These are phyloP conservation scores for Ambrosia artemisiifolia DNA, from an alignment of 129 eudicot genomes.

Conservation along the genomic window DNA sequence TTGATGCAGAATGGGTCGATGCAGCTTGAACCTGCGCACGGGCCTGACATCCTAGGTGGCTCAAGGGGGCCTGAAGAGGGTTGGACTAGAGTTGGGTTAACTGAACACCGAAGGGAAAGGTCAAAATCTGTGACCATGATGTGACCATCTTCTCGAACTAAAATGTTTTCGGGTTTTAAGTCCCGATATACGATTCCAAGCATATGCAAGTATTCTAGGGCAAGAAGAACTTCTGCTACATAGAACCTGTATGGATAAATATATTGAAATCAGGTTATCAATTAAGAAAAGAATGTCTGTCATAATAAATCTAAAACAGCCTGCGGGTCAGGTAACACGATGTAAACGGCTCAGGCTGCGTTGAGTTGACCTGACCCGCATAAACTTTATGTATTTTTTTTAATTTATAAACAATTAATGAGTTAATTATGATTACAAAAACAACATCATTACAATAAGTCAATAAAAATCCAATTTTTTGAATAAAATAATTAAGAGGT, in stretches of 20 bases:
- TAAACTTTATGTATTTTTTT: neutral
- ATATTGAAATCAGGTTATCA: neutral
- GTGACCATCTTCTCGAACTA: constrained; percentile 98
- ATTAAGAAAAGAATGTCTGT: neutral
- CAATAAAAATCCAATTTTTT: neutral
- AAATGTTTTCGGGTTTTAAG: constrained; percentile 91
- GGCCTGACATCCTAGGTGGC: constrained; percentile 81
- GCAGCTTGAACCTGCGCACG: constrained; percentile 82
- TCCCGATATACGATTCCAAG: constrained; percentile 94
- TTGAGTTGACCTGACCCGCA: neutral
- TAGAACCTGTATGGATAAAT: constrained; percentile 59
- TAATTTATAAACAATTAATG: neutral
- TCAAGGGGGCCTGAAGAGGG: constrained; percentile 44
- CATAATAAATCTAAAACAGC: neutral
- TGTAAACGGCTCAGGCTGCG: neutral
- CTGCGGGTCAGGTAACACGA: neutral
- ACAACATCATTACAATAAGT: neutral
- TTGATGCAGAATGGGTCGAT: constrained; percentile 87
- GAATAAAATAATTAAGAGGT: neutral
- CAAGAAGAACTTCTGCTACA: constrained; percentile 96
- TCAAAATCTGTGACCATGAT: constrained; percentile 98
- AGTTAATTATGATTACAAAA: neutral
- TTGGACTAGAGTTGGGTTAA: constrained; percentile 72
- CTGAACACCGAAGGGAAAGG: constrained; percentile 88
- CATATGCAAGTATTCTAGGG: constrained; percentile 94